Evolutionary conservation across 208 protist genomes (phyloP).

Genomic region (Leishmania major): DNA sequence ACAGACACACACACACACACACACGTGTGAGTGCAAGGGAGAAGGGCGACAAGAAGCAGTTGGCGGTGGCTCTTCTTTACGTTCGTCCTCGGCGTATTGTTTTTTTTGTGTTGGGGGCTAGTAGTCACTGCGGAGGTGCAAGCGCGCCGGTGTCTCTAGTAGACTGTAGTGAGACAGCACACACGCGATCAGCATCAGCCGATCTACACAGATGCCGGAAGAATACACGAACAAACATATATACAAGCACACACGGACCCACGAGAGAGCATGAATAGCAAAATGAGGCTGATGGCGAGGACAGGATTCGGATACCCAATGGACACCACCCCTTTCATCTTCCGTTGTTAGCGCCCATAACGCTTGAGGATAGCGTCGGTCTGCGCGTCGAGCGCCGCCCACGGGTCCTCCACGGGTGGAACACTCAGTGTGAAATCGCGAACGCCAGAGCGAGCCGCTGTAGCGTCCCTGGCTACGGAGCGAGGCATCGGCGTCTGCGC

Average conservation of each 20-base stretch:
- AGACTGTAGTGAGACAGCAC: not conserved
- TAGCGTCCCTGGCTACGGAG: not conserved
- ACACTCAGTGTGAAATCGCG: conserved; percentile 1
- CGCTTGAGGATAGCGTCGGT: conserved; percentile 56
- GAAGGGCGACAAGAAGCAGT: not conserved
- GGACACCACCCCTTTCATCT: not conserved
- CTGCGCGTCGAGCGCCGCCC: conserved; percentile 65
- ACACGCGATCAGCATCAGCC: not conserved
- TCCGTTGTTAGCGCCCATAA: conserved; percentile 16
- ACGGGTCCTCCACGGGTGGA: conserved; percentile 40
- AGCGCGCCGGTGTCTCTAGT: not conserved
- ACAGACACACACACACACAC: not conserved
- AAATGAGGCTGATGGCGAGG: not conserved
- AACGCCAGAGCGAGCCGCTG: not conserved
- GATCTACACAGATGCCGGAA: not conserved
- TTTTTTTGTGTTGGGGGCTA: too few relatives aligned
- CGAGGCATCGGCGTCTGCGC: conserved; percentile 22
- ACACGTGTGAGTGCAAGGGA: not conserved
- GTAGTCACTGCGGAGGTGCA: not conserved
- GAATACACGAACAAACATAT: not conserved
- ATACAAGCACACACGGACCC: not conserved
- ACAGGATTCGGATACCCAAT: not conserved
- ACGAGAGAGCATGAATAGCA: not conserved
- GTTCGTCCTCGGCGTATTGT: too few relatives aligned
- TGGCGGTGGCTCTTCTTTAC: not conserved